These are phyloP conservation scores for Yamadazyma sp. DNA, from an alignment of 1,139 yeast genomes.

Conservation along the genomic window DNA sequence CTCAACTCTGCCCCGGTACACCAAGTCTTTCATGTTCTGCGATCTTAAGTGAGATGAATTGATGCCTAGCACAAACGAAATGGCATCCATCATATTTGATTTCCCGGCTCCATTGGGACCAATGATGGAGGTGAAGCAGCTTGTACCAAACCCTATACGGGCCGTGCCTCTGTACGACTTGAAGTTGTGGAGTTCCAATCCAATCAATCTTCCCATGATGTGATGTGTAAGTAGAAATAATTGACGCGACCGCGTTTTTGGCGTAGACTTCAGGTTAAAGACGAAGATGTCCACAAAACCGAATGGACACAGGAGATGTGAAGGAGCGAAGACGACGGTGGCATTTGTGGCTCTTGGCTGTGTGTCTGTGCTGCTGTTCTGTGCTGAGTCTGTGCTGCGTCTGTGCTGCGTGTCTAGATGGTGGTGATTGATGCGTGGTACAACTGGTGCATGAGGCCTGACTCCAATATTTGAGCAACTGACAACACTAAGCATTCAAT, in stretches of 20 bases:
- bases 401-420: too few relatives aligned
- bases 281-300: too few relatives aligned
- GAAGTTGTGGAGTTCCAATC: slow-evolving; percentile 78
- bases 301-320: too few relatives aligned
- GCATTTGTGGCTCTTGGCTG: too few relatives aligned
- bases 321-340: too few relatives aligned
- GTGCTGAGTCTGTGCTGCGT: too few relatives aligned
- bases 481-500: too few relatives aligned
- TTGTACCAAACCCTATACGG: slow-evolving; percentile 76
- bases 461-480: too few relatives aligned
- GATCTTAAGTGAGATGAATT: slow-evolving; percentile 78
- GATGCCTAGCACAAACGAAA: slow-evolving; percentile 91
- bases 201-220: slow-evolving; percentile 72
- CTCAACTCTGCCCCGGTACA: slow-evolving; percentile 50
- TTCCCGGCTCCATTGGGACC: slow-evolving; percentile 99
- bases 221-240: neutral
- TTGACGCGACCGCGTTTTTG: slow-evolving; percentile 5
- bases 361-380: too few relatives aligned
- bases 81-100: slow-evolving; percentile 98
- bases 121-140: slow-evolving; percentile 84
- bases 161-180: slow-evolving; percentile 84
- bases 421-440: too few relatives aligned
- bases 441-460: too few relatives aligned
- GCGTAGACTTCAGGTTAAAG: too few relatives aligned
- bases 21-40: slow-evolving; percentile 66